Evolutionary conservation across 768 basidiomycete species (phyloP).

Genomic region (Serendipita sp.): DNA sequence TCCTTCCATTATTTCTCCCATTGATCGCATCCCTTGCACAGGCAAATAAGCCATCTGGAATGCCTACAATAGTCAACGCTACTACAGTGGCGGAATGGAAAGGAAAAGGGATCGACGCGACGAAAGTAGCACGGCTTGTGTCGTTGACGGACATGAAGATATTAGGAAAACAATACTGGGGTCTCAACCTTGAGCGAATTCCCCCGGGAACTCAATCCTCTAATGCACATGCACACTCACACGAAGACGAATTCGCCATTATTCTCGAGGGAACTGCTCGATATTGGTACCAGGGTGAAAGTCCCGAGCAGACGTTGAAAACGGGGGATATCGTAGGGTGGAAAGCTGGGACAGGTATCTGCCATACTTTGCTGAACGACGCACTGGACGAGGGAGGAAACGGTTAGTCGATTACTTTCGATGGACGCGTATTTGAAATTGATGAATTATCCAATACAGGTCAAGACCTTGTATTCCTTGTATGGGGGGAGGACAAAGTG

Average conservation of each 20-base stretch:
- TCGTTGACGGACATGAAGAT: not conserved
- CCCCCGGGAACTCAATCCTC: not conserved
- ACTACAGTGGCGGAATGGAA: not conserved
- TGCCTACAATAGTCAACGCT: not conserved
- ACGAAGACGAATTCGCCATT: not conserved
- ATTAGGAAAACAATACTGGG: not conserved
- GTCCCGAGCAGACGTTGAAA: not conserved
- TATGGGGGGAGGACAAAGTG: no score
- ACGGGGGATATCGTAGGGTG: not conserved
- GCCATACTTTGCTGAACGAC: not conserved
- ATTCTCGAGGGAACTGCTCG: not conserved
- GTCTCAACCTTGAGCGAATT: not conserved
- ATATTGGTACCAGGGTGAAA: not conserved
- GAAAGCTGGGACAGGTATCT: not conserved
- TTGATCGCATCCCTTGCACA: not conserved
- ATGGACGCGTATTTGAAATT: no score
- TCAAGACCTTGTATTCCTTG: no score
- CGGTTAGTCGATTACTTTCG: not conserved
- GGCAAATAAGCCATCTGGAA: not conserved
- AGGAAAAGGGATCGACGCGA: not conserved
- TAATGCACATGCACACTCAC: not conserved
- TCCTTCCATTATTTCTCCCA: not conserved
- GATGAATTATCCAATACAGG: no score
- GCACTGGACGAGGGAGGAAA: not conserved
- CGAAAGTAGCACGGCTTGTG: not conserved